phyloP scores from a whole-genome alignment of 139 green algal species.

The Protoeuglena noctilucae region DNA sequence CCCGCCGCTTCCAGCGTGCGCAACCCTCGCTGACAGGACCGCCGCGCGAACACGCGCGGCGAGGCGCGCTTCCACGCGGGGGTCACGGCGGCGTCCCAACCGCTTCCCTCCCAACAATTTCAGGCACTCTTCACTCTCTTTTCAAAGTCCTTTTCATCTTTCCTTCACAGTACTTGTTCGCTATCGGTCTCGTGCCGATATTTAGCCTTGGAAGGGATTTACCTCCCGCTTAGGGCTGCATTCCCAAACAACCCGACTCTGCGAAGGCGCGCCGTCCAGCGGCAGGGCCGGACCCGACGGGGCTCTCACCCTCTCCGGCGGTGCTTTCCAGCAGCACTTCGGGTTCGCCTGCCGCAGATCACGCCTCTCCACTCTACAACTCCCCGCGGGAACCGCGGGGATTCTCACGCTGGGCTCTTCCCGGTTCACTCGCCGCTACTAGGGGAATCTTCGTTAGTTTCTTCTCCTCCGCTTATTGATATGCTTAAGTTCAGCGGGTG shows the following conservation, averaged over 20 bases:
- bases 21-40: slow-evolving; percentile 69
- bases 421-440: slow-evolving; percentile 80
- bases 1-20: slow-evolving; percentile 40
- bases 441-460: slow-evolving; percentile 86
- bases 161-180: slow-evolving; percentile 91
- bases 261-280: slow-evolving; percentile 53
- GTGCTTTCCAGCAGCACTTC: slow-evolving; percentile 60
- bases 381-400: slow-evolving; percentile 43
- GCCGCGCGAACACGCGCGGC: slow-evolving; percentile 41
- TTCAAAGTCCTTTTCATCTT: slow-evolving; percentile 96
- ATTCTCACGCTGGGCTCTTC: slow-evolving; percentile 76
- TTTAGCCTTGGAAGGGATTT: slow-evolving; percentile 90
- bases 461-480: slow-evolving; percentile 90
- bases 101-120: slow-evolving; percentile 87
- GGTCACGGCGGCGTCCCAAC: slow-evolving; percentile 49
- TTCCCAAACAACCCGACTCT: slow-evolving; percentile 84
- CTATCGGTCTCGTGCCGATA: slow-evolving; percentile 83
- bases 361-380: slow-evolving; percentile 76
- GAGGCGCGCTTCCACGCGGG: slow-evolving; percentile 47
- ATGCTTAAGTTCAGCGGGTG: slow-evolving; percentile 89
- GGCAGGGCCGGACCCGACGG: slow-evolving; percentile 39
- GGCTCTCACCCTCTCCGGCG: slow-evolving; percentile 74
- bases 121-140: slow-evolving; percentile 90
- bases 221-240: slow-evolving; percentile 79
- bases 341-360: slow-evolving; percentile 33